Evolutionary conservation across 768 basidiomycete genomes (phyloP), one percentile per base, ranked within the genome.

Genomic region (Solioccasus polychromus): DNA sequence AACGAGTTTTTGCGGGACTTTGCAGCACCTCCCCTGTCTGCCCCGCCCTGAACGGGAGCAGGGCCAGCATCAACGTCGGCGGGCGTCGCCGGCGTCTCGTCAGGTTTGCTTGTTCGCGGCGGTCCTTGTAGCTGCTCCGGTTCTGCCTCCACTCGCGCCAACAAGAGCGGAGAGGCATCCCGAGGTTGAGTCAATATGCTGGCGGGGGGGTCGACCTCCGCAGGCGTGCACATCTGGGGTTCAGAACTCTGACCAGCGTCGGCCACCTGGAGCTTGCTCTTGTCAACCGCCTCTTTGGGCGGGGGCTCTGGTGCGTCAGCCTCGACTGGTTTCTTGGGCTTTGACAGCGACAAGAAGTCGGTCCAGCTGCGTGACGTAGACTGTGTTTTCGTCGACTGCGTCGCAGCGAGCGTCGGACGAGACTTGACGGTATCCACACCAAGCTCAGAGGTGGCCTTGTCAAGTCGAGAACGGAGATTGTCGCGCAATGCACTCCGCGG

Each of bases 401-500:
- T 41, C 2, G 52, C n/a, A 14, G 28, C 20, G 30, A 40, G 15
- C 24, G 51, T 39, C 11, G 44, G 23, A 35, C 37, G 17, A 10
- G 55, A 43, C 26, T 39, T 53, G 15, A 48, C 14, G 4, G 44
- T 23, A 39, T 46, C 54, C 2, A 57, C 28, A 4, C 60, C 65
- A 5, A 67, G 39, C 28, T 67, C 63, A 9, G 60, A 55, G 9
- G 39, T 24, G 11, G 54, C 52, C 37, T 50, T 65, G 26, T 55
- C 53, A 4, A 44, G 6, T 12, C 40, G 35, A 34, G 56, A 43
- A 31, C 42, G 42, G 48, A 48, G n/a, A 37, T n/a, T 45, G 41
- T 43, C 53, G 17, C 46, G 46, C 36, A 49, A 40, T 15, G 35
- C 23, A 35, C 44, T 45, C 19, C 58, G 52, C 12, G 59, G 49